These are phyloP conservation scores for Botrytis porri DNA, from an alignment of 2,329 filamentous ascomycete species.

Conservation along the genomic window DNA sequence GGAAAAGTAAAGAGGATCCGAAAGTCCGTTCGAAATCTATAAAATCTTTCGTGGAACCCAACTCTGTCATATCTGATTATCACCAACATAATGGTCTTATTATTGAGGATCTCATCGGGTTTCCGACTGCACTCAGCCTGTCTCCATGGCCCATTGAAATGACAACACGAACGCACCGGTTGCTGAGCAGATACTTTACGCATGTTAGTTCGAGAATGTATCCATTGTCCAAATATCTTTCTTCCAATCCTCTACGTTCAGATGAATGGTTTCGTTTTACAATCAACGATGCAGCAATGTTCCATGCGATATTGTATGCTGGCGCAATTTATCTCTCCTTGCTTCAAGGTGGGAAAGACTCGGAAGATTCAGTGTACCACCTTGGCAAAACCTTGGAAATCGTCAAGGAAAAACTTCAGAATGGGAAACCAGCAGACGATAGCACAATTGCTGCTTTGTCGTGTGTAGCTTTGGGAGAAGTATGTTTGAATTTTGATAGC, in stretches of 20 bases:
- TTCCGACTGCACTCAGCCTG: conserved; percentile 22
- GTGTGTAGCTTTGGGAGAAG: conserved; percentile 30
- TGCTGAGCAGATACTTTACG: conserved; percentile 26
- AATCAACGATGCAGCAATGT: conserved; percentile 27
- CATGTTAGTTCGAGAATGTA: conserved; percentile 24
- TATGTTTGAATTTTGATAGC: conserved; percentile 7
- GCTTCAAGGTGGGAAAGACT: conserved; percentile 24
- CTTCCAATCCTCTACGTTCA: conserved; percentile 25
- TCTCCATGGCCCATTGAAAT: conserved; percentile 26
- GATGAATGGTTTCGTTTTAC: conserved; percentile 30
- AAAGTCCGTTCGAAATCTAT: not conserved
- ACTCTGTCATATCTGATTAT: not conserved
- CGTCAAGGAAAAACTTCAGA: conserved; percentile 24
- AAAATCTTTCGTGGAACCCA: not conserved
- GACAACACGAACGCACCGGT: conserved; percentile 17
- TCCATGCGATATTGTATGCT: conserved; percentile 30
- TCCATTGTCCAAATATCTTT: conserved; percentile 21
- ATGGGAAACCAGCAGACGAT: not conserved
- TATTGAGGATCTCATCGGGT: conserved; percentile 19
- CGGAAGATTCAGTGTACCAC: conserved; percentile 25
- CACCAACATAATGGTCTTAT: not conserved
- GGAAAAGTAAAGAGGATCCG: not conserved
- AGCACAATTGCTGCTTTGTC: conserved; percentile 21
- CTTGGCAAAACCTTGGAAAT: conserved; percentile 22
- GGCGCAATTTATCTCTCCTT: conserved; percentile 27